Evolutionary conservation across 495 filamentous ascomycete species (phyloP), one percentile per base, ranked within the genome.

Genomic region (Choiromyces venosus): DNA sequence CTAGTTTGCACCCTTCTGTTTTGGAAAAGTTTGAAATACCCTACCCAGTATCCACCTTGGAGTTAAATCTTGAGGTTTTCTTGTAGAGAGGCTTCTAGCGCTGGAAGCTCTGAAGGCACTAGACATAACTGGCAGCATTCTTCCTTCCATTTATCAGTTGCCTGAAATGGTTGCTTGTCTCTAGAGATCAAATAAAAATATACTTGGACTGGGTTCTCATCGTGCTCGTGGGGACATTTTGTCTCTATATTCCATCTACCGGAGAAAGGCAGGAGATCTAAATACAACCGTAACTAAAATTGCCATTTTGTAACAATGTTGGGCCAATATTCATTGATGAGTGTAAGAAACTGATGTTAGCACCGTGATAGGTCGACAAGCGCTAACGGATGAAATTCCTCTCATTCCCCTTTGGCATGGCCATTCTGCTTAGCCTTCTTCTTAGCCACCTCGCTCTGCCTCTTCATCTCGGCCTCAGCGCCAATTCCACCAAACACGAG

Each of bases 401-500:
- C 18, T 61, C 25, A 78, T 35, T 73, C 21, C 56, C 68, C 71
- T 40, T 76, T 79, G 8, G 40, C 38, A 72, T 67, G 76, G 72
- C 68, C 73, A 85, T 86, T 68, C 73, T 74, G 40, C 84, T 90
- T 92, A 12, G 87, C 88, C 78, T 81, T 84, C 83, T 92, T 91
- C 85, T 95, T 97, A 3, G 90, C 90, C 65, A 87, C 82, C 85
- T 98, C 97, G 84, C 97, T 93, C 73, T 87, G 86, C 78, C 91
- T 86, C 77, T 91, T 89, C 75, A 97, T 93, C 61, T 87, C 84
- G 0, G 89, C 95, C 84, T 99, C 95, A 37, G 93, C 91, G 65
- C 93, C 96, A 82, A 99, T 91, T 44, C 95, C 95, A 39, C 94
- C 92, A 84, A 99, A 99, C 5, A 99, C 95, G 72, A 99, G 86